Evolutionary conservation across 306 rosid genomes (phyloP), one percentile per base, ranked within the genome.

Genomic region (Rosa multiflora): DNA sequence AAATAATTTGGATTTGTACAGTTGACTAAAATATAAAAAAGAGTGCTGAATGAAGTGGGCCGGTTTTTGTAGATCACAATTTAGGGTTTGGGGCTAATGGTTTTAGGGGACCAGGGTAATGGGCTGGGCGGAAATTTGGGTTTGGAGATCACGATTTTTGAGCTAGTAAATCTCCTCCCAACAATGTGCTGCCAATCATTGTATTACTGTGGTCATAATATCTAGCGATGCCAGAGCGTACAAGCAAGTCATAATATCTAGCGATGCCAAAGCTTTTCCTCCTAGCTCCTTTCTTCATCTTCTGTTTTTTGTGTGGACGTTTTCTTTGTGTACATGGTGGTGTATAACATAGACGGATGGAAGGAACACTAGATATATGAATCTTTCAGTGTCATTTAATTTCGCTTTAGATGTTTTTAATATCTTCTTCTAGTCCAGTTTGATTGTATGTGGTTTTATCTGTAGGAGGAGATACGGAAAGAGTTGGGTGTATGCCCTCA

Each of bases 401-500:
- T 35, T 9, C 43, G 75, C 29, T 44, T 72, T 71, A 53, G 58
- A 59, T 72, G 43, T 52, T 13, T 64, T 62, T n/a, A 10, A 26
- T 55, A 42, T 26, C 66, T 32, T n/a, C 21, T 58, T 46, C 14
- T 18, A 55, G 43, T 20, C 47, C 47, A 29, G 48, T 32, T 59
- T 29, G 75, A 67, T 67, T 6, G 67, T 83, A 73, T 43, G 40
- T 75, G 64, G 76, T 59, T 11, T 32, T 8, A 44, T 37, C 66
- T 89, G 86, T 82, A 95, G 99, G 97, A 92, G 82, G 99, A 95
- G 82, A 92, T 95, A 87, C 95, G 99, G 82, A 92, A 88, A 86
- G 88, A 86, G 77, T 88, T 95, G 85, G 99, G 99, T 70, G 97
- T 95, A 68, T 95, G 99, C 80, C 99, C 99, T 70, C 99, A 95